Evolutionary conservation across 805 yeast genomes (phyloP), one percentile per base, ranked within the genome.

Genomic region (Pichia thaimueangensis): DNA sequence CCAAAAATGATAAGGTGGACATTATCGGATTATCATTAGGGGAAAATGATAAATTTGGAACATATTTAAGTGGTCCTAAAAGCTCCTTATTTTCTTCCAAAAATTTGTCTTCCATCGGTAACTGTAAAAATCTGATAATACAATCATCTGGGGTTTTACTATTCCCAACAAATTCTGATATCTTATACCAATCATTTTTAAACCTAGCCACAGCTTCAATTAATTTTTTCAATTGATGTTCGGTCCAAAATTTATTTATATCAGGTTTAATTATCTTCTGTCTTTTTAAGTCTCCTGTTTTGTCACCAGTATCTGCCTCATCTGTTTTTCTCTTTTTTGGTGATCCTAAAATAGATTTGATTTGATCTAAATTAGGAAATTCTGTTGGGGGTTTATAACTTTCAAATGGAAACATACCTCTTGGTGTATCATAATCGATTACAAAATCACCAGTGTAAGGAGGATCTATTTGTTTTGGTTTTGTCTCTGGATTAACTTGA

Each of bases 371-470:
- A 47, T 64, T 64, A 4, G 67, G 68, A 7, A 63, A 45, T 19
- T 81, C 78, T 3, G 77, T 70, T 11, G 80, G 77, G 34, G 81
- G 74, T 47, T 81, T 82, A 63, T 78, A 85, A 22, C 89, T 78
- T 59, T 87, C 89, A 64, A 87, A 89, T 16, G 97, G 97, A 59
- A 86, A 88, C 53, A 87, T 66, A 0, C 97, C 97, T 49, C 95
- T 71, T 37, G 97, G 97, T 0, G 95, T 85, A 60, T 89, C 97
- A 55, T 78, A 79, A 45, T 77, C 80, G 2, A 86, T 81, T 42
- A 80, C 74, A 65, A 79, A 87, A 51, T 82, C 86, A 9, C 87
- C 88, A 3, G 87, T 78, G 52, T 71, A 78, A 19, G 88, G 89
- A 35, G 86, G 83, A 43, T 80, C 85, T 15, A 81, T 70, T 39